A percentile compares a stretch with the other conserved stretches of the same genome.
phyloP scores from a whole-genome alignment of 2,329 filamentous ascomycete species.

The Fusarium secorum region DNA sequence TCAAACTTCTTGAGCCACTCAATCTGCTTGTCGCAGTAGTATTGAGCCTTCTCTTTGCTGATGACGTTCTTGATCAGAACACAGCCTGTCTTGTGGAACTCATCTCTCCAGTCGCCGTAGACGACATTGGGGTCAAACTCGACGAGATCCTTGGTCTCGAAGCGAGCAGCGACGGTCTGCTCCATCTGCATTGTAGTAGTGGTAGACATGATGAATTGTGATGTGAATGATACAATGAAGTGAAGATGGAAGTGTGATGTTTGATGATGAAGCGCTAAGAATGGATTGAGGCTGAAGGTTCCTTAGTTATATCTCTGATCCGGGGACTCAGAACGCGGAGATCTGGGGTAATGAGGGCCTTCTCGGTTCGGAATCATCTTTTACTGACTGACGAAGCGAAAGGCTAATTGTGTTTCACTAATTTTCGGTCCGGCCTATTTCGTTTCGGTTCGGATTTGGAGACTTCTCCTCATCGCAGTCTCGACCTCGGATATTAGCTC shows the following conservation, averaged over 20 bases:
- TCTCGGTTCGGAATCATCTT: slow-evolving; percentile 5
- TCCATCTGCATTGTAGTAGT: slow-evolving; percentile 23
- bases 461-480: neutral
- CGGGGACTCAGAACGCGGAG: neutral
- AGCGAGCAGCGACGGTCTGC: slow-evolving; percentile 32
- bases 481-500: neutral
- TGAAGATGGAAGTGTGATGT: neutral
- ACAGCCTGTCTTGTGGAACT: slow-evolving; percentile 37
- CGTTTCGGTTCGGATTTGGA: slow-evolving; percentile 11
- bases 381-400: neutral
- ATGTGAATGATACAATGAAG: neutral
- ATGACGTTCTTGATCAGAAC: slow-evolving; percentile 39
- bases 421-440: slow-evolving; percentile 5
- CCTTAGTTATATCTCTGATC: slow-evolving; percentile 24
- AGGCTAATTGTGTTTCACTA: neutral
- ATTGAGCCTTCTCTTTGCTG: slow-evolving; percentile 31
- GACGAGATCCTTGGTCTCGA: slow-evolving; percentile 36
- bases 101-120: slow-evolving; percentile 37
- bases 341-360: neutral
- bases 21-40: slow-evolving; percentile 38
- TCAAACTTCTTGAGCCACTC: slow-evolving; percentile 39
- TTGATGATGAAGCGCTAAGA: slow-evolving; percentile 26
- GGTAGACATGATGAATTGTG: slow-evolving; percentile 14
- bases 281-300: slow-evolving; percentile 25
- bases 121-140: slow-evolving; percentile 27